phyloP scores from a whole-genome alignment of 2,329 filamentous ascomycete genomes.

The Beauveria medogensis region DNA sequence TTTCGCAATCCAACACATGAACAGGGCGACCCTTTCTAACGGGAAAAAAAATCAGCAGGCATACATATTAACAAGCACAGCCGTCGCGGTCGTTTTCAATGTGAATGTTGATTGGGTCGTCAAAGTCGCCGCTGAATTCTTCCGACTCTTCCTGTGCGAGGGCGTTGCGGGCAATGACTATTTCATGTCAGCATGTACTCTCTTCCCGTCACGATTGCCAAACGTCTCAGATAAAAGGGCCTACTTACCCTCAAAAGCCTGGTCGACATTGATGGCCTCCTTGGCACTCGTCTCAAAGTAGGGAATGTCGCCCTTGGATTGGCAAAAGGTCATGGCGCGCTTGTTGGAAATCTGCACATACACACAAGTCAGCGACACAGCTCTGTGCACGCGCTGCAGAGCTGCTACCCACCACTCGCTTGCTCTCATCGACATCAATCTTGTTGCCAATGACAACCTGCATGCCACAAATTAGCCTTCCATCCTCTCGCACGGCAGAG shows the following conservation, averaged over 20 bases:
- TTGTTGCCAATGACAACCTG: constrained; percentile 97
- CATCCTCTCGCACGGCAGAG: no score
- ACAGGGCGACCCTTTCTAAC: not conserved
- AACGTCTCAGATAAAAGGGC: not conserved
- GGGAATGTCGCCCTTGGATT: constrained; percentile 92
- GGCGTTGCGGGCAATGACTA: constrained; percentile 93
- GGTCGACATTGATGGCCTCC: constrained; percentile 96
- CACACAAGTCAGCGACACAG: constrained; percentile 8
- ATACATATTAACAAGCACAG: constrained; percentile 67
- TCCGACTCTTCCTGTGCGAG: constrained; percentile 95
- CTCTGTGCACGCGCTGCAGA: not conserved
- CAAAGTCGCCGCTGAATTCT: constrained; percentile 95
- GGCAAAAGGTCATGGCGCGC: constrained; percentile 93
- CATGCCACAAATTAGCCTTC: not conserved
- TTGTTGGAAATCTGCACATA: constrained; percentile 73
- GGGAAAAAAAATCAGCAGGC: not conserved
- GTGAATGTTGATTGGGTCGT: constrained; percentile 96
- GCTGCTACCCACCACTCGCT: constrained; percentile 61
- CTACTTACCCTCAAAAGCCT: constrained; percentile 53
- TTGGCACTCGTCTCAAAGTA: constrained; percentile 99
- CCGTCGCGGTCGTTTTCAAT: constrained; percentile 89
- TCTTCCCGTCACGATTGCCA: not conserved
- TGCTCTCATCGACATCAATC: constrained; percentile 97
- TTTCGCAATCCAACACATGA: not conserved
- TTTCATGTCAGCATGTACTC: not conserved